A percentile compares a stretch with the other conserved stretches of the same genome.
These are phyloP conservation scores for Rhododendron griersonianum DNA, from an alignment of 148 eudicot species.

Conservation along the genomic window DNA sequence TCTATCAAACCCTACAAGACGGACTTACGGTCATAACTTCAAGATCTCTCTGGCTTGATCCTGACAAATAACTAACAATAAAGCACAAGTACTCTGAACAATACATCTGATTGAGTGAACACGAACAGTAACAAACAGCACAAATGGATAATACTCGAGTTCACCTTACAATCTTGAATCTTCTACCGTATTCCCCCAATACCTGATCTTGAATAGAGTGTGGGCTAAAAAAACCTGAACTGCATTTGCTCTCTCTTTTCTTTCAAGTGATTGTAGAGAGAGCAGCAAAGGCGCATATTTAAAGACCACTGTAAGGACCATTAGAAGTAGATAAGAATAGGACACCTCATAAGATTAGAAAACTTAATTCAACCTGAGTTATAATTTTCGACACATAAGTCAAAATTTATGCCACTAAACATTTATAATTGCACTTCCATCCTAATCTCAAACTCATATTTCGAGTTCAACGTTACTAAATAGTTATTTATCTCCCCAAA, in stretches of 20 bases:
- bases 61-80: neutral
- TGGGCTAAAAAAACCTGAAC: neutral
- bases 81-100: neutral
- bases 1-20: neutral
- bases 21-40: neutral
- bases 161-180: neutral
- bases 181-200: neutral
- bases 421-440: neutral
- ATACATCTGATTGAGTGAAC: neutral
- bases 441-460: neutral
- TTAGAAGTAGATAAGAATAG: neutral
- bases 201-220: neutral
- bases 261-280: neutral
- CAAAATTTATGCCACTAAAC: neutral
- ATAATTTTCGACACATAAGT: neutral
- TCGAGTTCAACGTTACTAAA: neutral
- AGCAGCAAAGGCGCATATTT: neutral
- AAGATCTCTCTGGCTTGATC: neutral
- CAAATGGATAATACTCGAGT: neutral
- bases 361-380: neutral
- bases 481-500: neutral
- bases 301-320: neutral
- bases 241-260: neutral
- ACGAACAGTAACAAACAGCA: neutral
- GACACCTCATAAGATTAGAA: neutral